Evolutionary conservation across 495 filamentous ascomycete genomes (phyloP).

Genomic region (Daldinia decipiens): DNA sequence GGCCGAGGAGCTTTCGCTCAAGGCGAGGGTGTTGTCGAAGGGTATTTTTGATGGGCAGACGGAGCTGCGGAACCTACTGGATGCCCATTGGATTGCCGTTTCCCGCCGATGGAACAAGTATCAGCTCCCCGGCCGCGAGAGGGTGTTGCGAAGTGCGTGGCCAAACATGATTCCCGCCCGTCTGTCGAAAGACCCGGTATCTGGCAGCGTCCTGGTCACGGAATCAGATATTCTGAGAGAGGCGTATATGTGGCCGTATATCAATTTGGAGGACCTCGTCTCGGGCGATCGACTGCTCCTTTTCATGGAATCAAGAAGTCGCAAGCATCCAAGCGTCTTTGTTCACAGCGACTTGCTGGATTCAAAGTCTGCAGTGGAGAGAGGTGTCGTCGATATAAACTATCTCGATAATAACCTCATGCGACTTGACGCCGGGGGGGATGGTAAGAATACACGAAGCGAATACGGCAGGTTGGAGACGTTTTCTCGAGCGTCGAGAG

Average conservation of each 20-base stretch:
- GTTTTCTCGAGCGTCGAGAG: not conserved
- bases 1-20: not conserved
- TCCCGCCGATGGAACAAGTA: not conserved
- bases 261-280: not conserved
- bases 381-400: not conserved
- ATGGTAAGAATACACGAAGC: not conserved
- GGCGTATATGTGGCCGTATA: not conserved
- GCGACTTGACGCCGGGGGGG: not conserved
- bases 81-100: not conserved
- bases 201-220: not conserved
- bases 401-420: not conserved
- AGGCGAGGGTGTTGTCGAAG: not conserved
- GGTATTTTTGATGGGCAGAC: not conserved
- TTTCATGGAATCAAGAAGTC: not conserved
- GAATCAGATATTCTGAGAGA: not conserved
- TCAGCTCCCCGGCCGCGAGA: not conserved
- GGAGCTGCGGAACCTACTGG: not conserved
- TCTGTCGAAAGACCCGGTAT: not conserved
- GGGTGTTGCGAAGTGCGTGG: not conserved
- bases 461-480: not conserved
- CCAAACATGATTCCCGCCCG: not conserved
- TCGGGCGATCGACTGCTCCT: not conserved
- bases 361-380: not conserved
- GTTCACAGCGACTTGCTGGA: not conserved
- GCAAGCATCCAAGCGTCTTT: not conserved